Evolutionary conservation across 768 basidiomycete genomes (phyloP).

Genomic region (Dioszegia hungarica): DNA sequence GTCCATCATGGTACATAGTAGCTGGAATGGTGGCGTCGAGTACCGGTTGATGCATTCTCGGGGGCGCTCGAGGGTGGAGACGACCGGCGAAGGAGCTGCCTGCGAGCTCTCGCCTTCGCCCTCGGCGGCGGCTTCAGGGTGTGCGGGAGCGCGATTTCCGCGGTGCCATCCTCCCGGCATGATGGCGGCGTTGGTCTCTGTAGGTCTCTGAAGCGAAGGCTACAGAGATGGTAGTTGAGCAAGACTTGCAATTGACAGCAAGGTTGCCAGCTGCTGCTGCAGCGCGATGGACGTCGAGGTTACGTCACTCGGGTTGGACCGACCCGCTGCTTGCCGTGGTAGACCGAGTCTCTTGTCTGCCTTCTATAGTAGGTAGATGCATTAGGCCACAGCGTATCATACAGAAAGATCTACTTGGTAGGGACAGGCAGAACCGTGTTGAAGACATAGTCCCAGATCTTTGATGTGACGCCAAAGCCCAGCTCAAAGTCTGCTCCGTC

Average conservation of each 20-base stretch:
- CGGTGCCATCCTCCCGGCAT: neutral
- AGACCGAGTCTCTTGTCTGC: neutral
- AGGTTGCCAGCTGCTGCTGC: too few species aligned
- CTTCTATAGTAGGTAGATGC: neutral
- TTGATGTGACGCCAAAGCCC: slow-evolving; percentile 88
- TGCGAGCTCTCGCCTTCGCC: neutral
- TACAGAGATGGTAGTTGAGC: neutral
- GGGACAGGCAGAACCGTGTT: slow-evolving; percentile 57
- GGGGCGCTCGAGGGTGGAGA: slow-evolving; percentile 28
- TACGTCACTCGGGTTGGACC: slow-evolving; percentile 1
- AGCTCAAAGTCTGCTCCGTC: slow-evolving; percentile 69
- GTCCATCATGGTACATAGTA: slow-evolving; percentile 61
- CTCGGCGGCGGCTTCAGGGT: neutral
- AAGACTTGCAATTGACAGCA: neutral
- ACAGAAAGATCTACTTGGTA: slow-evolving; percentile 20
- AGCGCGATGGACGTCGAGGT: neutral
- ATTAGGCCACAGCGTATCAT: neutral
- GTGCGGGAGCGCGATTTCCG: neutral
- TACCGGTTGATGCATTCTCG: slow-evolving; percentile 35
- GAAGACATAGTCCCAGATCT: slow-evolving; percentile 91
- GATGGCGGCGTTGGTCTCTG: too few species aligned
- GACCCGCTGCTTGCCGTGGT: too few species aligned
- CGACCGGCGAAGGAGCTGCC: neutral
- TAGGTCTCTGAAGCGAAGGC: neutral
- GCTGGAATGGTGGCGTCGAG: slow-evolving; percentile 33